Base-by-base conservation (phyloP, 179 eudicot genomes). In the Kewa caespitosa region DNA sequence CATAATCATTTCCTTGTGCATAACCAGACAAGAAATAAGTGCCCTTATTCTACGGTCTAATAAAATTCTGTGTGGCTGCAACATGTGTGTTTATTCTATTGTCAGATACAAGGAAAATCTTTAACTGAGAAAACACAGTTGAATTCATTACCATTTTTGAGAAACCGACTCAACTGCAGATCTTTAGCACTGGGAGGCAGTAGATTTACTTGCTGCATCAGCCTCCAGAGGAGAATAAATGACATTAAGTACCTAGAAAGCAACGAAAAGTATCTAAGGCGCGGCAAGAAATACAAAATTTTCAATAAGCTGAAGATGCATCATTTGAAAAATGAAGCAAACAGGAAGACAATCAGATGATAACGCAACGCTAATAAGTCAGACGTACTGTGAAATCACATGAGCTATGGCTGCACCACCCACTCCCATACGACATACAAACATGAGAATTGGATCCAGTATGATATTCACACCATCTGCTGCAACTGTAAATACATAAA, bases 381-480 rank as follows among this genome's bases (percentile, higher is more conserved):
- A 7, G 28, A 33, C 95, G 83, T 88, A 96, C 99, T 96, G 99
- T 52, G 99, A 96, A 65, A 93, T 84, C 52, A 96, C 99, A 80
- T 96, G 99, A 67, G 99, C 97, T 78, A 93, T 89, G 70, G 99
- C 99, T 15, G 99, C 99, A 30, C 99, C 99, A 73, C 90, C 82
- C 22, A 96, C 96, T 31, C 99, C 99, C 85, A 86, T 72, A 41
- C 66, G 89, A 72, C 90, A 93, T 39, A 70, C 87, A 50, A 90
- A 96, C 63, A 96, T 96, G 62, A 96, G 88, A 70, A 96, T 89
- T 14, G 97, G 96, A 76, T 96, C 99, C 80, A 93, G 85, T 57
- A 96, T 78, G 74, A 96, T 85, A 73, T 96, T 96, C 69, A 86
- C 76, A 41, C 85, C 79, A 76, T 96, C 99, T 68, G 94, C 99